Conservation (phyloP, 2,329 filamentous ascomycete genomes). For the Neocucurbitaria cava region DNA sequence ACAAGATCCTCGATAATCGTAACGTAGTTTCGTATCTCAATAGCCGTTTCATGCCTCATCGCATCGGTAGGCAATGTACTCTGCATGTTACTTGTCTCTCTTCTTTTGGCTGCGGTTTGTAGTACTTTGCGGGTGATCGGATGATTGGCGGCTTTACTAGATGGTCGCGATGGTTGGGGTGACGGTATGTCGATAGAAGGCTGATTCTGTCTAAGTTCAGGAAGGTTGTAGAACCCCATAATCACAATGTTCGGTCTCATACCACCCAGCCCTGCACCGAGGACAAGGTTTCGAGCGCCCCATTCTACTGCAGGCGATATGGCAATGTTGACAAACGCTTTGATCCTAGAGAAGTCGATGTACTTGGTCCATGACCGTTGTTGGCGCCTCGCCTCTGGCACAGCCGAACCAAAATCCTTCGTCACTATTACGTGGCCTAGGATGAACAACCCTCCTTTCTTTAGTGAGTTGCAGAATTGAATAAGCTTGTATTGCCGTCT, state of each 20-base stretch:
- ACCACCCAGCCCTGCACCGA: slow-evolving; percentile 81
- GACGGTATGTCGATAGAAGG: slow-evolving; percentile 66
- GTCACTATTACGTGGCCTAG: slow-evolving; percentile 88
- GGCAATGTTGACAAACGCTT: slow-evolving; percentile 86
- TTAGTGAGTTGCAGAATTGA: slow-evolving; percentile 89
- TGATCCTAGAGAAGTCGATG: slow-evolving; percentile 85
- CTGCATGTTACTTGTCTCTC: slow-evolving; percentile 58
- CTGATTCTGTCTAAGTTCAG: slow-evolving; percentile 71
- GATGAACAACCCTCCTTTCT: slow-evolving; percentile 85
- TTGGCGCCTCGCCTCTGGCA: slow-evolving; percentile 81
- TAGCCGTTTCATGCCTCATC: slow-evolving; percentile 71
- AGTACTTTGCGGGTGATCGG: slow-evolving; percentile 44
- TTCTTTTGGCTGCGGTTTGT: slow-evolving; percentile 50
- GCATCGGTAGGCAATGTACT: slow-evolving; percentile 72
- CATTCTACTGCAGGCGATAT: slow-evolving; percentile 84
- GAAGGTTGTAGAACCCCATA: slow-evolving; percentile 79
- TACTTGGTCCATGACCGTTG: slow-evolving; percentile 85
- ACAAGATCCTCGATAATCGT: slow-evolving; percentile 84
- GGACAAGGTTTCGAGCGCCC: slow-evolving; percentile 82
- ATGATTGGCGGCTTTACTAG: slow-evolving; percentile 35
- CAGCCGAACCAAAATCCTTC: slow-evolving; percentile 77
- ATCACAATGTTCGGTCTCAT: slow-evolving; percentile 91
- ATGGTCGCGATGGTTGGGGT: slow-evolving; percentile 45
- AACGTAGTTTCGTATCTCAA: slow-evolving; percentile 76
- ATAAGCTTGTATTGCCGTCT: slow-evolving; percentile 83